Base-by-base conservation (phyloP, 73 alveolate species). In the Paramecium octaurelia region DNA sequence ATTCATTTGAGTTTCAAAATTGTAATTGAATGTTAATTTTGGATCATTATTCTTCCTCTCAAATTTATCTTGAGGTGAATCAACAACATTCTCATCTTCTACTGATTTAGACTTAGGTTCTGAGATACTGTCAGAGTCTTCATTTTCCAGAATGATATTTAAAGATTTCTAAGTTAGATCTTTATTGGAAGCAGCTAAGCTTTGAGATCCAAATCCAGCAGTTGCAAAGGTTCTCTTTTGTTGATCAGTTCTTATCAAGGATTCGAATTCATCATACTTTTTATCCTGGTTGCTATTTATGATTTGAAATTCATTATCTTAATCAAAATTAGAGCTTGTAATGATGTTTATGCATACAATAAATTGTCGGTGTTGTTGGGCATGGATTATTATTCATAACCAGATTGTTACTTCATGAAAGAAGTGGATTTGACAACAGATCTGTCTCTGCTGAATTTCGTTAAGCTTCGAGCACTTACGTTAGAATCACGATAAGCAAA, bases 201-300 rank as follows among this genome's bases (percentile, higher is more conserved):
- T 54, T 54, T 16, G 8, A 54, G 84, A 21, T 43, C 91, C 91
- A 80, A 80, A 80, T 80, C 91, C 91, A 18, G 91, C 91, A 44
- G 91, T 80, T 8, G 91, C 91, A 80, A 80, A 80, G 20, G 91
- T 80, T 43, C 91, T 21, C 36, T 80, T 80, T 27, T 42, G 20
- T 9, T 44, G 31, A 44, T 42, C 91, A 44, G 43, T 18, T 48
- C 91, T 80, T 6, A 80, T 9, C 24, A 80, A 80, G 5, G 48
- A 38, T 11, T 14, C 75, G 8, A 75, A 34, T 75, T 75, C 58
- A 14, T 75, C 88, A 14, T 35, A 16, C 9, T 75, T 42, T 29
- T 75, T 9, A 21, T 75, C 38, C 4, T n/a, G 31, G 46, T 43
- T 48, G 9, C 3, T 18, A 21, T 80, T 80, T 12, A 80, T 40